Evolutionary conservation across 305 asterid genomes (phyloP), one percentile per base, ranked within the genome.

Genomic region (Ajuga reptans): DNA sequence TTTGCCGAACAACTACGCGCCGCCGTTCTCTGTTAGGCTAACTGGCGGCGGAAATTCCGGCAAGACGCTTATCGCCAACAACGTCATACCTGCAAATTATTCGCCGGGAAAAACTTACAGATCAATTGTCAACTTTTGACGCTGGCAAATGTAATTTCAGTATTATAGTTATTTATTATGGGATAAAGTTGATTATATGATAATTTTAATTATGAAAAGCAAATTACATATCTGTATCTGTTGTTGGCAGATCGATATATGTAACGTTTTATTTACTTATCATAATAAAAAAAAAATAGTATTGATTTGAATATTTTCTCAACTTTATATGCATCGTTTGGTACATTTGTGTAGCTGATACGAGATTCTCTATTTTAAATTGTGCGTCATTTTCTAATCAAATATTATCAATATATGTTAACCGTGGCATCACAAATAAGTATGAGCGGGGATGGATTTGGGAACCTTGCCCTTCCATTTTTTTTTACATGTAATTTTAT

Each of bases 1-100:
- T 45, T 9, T 71, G 6, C 91, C 92, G 0, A 11, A 77, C 2
- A 71, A 76, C 9, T 53, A 80, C 18, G 49, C 50, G 45, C 76
- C 90, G 1, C 95, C 97, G 2, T 87, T 87, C 66, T 79, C 91
- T 1, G 36, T 91, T 6, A 74, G 79, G 39, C 76, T 91, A 0
- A 87, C 85, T 1, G 65, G 76, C 16, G 78, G 75, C 9, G 61
- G 43, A 17, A 68, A 67, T 6, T 52, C 81, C 21, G 77, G 70
- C 4, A 78, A 69, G 58, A 66, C 58, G 18, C 43, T 84, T 1
- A 79, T 75, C 12, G 86, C 89, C 0, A 3, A 66, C n/a, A 71
- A 69, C 0, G 84, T 84, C 4, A 84, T 84, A 9, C 89, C 89
- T 0, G 81, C 77, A 24, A 68, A 72, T 68, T 84, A 76, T 47